These are phyloP conservation scores for Tricharina praecox DNA, from an alignment of 495 filamentous ascomycete genomes.

Conservation along the genomic window DNA sequence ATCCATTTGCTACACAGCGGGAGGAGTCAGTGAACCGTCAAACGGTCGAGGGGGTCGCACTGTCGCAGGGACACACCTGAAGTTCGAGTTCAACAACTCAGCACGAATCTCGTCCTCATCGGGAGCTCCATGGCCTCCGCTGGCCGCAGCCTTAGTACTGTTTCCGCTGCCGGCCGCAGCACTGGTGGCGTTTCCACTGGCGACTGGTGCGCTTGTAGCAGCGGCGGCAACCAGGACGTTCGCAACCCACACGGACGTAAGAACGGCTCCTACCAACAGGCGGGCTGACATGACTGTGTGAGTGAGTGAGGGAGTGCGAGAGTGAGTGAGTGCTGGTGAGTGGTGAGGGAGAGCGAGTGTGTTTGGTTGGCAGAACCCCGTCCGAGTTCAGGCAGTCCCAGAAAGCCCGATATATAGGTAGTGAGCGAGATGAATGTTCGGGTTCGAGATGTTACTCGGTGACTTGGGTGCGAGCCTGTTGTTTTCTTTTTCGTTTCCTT, in stretches of 20 bases:
- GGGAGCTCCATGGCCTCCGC: not conserved
- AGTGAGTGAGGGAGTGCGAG: too few species aligned
- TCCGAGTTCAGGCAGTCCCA: not conserved
- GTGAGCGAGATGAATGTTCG: not conserved
- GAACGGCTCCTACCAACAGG: not conserved
- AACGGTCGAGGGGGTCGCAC: not conserved
- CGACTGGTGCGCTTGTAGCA: not conserved
- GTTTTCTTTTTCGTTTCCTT: too few species aligned
- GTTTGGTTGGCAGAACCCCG: not conserved
- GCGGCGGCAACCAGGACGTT: not conserved
- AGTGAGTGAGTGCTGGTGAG: too few species aligned
- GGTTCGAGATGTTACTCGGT: not conserved
- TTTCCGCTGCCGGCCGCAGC: not conserved
- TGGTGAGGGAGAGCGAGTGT: too few species aligned
- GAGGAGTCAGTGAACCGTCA: not conserved
- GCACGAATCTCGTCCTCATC: not conserved
- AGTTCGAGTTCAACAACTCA: not conserved
- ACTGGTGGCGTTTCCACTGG: not conserved
- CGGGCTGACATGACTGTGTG: not conserved
- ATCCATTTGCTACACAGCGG: constrained; percentile 16
- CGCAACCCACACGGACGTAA: not conserved
- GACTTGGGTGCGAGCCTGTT: not conserved
- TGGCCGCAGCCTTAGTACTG: not conserved
- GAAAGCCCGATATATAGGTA: not conserved
- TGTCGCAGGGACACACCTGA: not conserved